Evolutionary conservation across 2,329 filamentous ascomycete species (phyloP), one percentile per base, ranked within the genome.

Genomic region (Chaetoscypha palmicola): DNA sequence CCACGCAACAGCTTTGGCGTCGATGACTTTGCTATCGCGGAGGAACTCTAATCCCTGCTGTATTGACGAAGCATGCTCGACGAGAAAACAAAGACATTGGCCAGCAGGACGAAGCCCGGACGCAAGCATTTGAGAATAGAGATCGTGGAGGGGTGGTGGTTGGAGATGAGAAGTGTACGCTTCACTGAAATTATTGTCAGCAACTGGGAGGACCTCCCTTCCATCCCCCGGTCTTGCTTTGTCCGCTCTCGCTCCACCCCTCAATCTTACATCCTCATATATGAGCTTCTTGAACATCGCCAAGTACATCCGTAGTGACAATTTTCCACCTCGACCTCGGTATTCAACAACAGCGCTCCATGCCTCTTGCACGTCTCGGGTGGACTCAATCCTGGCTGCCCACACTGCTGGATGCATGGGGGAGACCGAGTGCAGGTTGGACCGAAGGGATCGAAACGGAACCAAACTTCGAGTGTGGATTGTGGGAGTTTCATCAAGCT

Each of bases 131-230:
- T 70, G 66, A 9, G 68, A 57, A 46, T 82, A 83, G 3, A 90
- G 66, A 39, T 74, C 67, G 3, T 70, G 63, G 9, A 79, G 63
- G 1, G 68, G 71, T 2, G 84, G 84, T 1, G 83, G 77, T 11
- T 70, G 66, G 33, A 79, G 65, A n/a, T 77, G 70, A 30, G 77
- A 72, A 51, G 76, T 77, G 45, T 85, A 83, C 43, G 80, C 76
- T n/a, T 80, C 73, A 46, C 70, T 83, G 56, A 71, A 72, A 61
- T 71, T 85, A 61, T 67, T 65, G 43, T 76, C 70, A 16, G 79
- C 65, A 16, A 77, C 69, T 1, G 75, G 68, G 10, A 72, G 64
- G 7, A 72, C 66, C 56, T 82, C 77, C 48, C 64, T 69, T 30
- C 67, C 67, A 53, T 86, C 82, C 10, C 83, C 83, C 4, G 82